phyloP scores from a whole-genome alignment of 495 filamentous ascomycete genomes.

The Aspergillus bertholletiae region DNA sequence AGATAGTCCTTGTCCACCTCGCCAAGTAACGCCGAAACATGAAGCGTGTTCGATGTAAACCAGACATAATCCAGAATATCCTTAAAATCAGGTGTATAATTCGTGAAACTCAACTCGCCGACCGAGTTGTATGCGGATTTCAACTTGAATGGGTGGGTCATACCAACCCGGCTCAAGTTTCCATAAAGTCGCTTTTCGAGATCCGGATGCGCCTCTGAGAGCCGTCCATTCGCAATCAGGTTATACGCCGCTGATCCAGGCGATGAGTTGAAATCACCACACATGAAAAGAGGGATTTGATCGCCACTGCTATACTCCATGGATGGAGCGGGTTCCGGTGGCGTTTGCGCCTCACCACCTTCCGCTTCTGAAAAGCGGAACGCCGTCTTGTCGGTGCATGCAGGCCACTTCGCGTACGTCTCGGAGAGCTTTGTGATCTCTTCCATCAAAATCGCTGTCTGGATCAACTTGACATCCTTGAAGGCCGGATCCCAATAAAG shows the following conservation, averaged over 20 bases:
- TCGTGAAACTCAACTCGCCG: constrained; percentile 87
- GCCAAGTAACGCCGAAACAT: constrained; percentile 82
- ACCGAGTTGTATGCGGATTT: constrained; percentile 78
- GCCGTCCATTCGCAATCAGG: constrained; percentile 69
- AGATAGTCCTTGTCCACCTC: constrained; percentile 90
- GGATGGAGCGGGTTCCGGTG: constrained; percentile 57
- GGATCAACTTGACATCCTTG: constrained; percentile 90
- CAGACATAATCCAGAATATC: constrained; percentile 96
- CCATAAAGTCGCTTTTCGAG: constrained; percentile 74
- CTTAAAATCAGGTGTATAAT: constrained; percentile 88
- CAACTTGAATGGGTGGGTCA: constrained; percentile 89
- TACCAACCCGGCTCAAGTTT: constrained; percentile 85
- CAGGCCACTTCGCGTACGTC: constrained; percentile 69
- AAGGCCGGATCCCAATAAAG: constrained; percentile 89
- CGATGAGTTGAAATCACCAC: constrained; percentile 93
- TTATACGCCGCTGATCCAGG: constrained; percentile 84
- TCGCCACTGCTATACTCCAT: constrained; percentile 77
- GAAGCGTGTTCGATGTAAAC: constrained; percentile 89
- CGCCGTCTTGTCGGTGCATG: constrained; percentile 75
- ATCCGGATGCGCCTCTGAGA: constrained; percentile 72
- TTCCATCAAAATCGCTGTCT: constrained; percentile 92
- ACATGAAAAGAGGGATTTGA: constrained; percentile 87
- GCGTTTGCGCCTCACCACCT: constrained; percentile 48
- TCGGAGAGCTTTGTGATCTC: constrained; percentile 79
- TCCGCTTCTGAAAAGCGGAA: constrained; percentile 62